phyloP scores from a whole-genome alignment of 2,329 filamentous ascomycete genomes.

The Calonectria pseudoturangicola region DNA sequence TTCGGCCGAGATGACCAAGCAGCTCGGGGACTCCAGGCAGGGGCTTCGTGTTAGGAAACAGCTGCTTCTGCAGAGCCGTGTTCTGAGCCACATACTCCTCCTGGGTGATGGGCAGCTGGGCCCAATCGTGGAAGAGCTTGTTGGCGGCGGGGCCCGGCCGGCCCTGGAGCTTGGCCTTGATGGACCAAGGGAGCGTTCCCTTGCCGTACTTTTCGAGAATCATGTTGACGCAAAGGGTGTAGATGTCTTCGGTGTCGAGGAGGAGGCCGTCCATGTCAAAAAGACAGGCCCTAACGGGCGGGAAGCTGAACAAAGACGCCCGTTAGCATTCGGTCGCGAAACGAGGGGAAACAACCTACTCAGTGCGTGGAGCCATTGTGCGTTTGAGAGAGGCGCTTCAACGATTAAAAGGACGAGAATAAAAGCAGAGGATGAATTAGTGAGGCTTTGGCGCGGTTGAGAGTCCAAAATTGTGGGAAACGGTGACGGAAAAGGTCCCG shows the following conservation, averaged over 20 bases:
- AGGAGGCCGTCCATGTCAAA: slow-evolving; percentile 99
- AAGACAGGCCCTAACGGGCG: slow-evolving; percentile 90
- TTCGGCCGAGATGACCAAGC: slow-evolving; percentile 75
- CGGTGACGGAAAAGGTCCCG: slow-evolving; percentile 28
- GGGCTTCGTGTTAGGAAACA: slow-evolving; percentile 85
- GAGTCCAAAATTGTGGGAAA: neutral
- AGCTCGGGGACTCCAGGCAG: slow-evolving; percentile 86
- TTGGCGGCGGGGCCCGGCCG: slow-evolving; percentile 73
- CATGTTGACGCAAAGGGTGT: slow-evolving; percentile 88
- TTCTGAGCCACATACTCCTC: slow-evolving; percentile 80
- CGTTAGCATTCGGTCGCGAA: slow-evolving; percentile 31
- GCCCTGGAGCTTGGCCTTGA: slow-evolving; percentile 90
- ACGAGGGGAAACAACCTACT: slow-evolving; percentile 60
- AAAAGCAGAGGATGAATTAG: slow-evolving; percentile 14
- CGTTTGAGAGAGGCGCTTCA: neutral
- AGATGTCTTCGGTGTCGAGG: slow-evolving; percentile 93
- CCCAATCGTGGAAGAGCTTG: slow-evolving; percentile 83
- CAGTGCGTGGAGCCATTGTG: slow-evolving; percentile 66
- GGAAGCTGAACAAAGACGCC: slow-evolving; percentile 73
- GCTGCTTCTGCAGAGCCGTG: slow-evolving; percentile 77
- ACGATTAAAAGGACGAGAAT: slow-evolving; percentile 2
- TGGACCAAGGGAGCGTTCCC: slow-evolving; percentile 88
- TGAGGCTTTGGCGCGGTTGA: neutral
- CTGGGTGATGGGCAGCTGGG: slow-evolving; percentile 84
- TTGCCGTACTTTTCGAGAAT: slow-evolving; percentile 85